Conservation (phyloP, 106 monocot genomes). For the Posidonia australis region DNA sequence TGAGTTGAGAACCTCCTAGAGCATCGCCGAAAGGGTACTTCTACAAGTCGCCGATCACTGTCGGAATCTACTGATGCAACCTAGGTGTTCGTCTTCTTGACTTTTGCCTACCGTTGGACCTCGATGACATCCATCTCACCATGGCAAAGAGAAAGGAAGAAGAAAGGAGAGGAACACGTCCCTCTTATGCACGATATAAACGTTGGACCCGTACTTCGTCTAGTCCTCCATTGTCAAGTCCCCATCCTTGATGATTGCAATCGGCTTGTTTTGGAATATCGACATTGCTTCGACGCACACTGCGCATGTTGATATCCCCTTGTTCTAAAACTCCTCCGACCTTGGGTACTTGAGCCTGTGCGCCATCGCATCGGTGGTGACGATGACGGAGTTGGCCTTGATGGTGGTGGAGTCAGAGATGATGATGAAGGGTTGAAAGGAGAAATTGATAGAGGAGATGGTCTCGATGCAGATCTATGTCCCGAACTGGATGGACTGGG, state of each 20-base stretch:
- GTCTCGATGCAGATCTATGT: slow-evolving; percentile 71
- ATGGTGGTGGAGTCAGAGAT: slow-evolving; percentile 41
- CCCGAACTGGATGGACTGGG: slow-evolving; percentile 54
- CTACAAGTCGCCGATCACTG: slow-evolving; percentile 48
- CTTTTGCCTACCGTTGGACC: slow-evolving; percentile 70
- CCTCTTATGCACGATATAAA: slow-evolving; percentile 75
- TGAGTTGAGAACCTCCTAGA: slow-evolving; percentile 56
- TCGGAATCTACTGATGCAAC: slow-evolving; percentile 30
- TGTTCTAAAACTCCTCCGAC: slow-evolving; percentile 58
- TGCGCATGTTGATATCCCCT: slow-evolving; percentile 87
- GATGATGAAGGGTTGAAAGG: slow-evolving; percentile 46
- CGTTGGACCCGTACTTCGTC: slow-evolving; percentile 82
- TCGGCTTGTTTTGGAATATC: slow-evolving; percentile 64
- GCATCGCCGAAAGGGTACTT: slow-evolving; percentile 56
- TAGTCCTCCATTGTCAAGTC: slow-evolving; percentile 95
- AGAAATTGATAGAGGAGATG: slow-evolving; percentile 56
- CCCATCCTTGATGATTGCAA: slow-evolving; percentile 69
- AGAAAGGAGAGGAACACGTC: slow-evolving; percentile 65
- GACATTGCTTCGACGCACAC: slow-evolving; percentile 92
- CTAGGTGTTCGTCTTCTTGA: slow-evolving; percentile 37
- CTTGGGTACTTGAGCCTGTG: slow-evolving; percentile 64
- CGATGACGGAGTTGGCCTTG: slow-evolving; percentile 56
- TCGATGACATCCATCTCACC: slow-evolving; percentile 53
- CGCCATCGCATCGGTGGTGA: slow-evolving; percentile 89
- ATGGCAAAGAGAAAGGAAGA: too few species aligned